Evolutionary conservation across 2,329 filamentous ascomycete species (phyloP).

Genomic region (Pseudogymnoascus sp.): DNA sequence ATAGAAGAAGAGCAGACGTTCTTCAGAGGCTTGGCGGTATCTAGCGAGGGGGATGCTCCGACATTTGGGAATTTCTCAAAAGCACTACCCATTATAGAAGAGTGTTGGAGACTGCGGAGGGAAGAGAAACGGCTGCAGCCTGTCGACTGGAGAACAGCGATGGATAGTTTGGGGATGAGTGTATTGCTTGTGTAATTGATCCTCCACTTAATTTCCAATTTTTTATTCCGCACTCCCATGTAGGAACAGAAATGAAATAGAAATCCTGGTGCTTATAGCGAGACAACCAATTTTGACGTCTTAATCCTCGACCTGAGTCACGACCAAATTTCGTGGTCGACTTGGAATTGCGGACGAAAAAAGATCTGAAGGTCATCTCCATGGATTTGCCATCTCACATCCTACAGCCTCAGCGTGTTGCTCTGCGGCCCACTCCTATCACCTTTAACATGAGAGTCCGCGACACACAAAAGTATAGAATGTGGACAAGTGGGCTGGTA

Average conservation of each 20-base stretch:
- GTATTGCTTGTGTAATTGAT: not conserved
- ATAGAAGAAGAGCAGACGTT: conserved; percentile 12
- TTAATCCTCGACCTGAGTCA: too few species aligned
- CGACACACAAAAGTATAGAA: too few species aligned
- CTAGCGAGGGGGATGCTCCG: not conserved
- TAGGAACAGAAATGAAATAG: not conserved
- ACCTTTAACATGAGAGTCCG: too few species aligned
- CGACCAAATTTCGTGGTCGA: too few species aligned
- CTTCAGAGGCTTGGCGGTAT: conserved; percentile 12
- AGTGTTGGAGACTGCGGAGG: conserved; percentile 10
- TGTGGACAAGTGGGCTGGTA: too few species aligned
- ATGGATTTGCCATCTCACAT: too few species aligned
- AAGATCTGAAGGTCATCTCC: too few species aligned
- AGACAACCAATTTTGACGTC: not conserved
- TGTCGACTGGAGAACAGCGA: not conserved
- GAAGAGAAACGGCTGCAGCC: not conserved
- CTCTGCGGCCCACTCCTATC: too few species aligned
- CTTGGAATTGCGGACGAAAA: too few species aligned
- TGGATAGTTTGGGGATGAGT: not conserved
- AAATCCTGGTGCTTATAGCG: not conserved
- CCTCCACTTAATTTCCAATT: not conserved
- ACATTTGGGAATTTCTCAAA: conserved; percentile 11
- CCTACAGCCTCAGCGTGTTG: too few species aligned
- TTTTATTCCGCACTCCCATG: not conserved
- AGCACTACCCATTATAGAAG: conserved; percentile 13